Base-by-base conservation (phyloP, 192 early-diverging fungal species). In the Podila epicladia region DNA sequence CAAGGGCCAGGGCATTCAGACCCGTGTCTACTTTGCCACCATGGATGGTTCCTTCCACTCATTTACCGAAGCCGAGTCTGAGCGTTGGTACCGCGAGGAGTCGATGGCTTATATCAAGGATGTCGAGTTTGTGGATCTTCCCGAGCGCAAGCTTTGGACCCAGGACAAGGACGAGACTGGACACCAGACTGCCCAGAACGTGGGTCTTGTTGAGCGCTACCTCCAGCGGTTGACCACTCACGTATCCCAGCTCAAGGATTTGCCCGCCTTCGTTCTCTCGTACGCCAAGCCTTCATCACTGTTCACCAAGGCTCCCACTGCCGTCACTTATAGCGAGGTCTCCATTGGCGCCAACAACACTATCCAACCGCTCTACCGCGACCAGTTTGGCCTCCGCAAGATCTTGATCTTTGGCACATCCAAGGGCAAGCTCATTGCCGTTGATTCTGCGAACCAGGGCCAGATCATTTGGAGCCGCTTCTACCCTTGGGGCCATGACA, bases 61-160 rank as follows among this genome's bases (percentile, higher is more conserved):
- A 63, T 92, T 83, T 83, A 74, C 84, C 72, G 72, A 67, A 75
- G 58, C 32, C 55, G 71, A 73, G 69, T 53, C 78, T 74, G 48
- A 89, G 24, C 57, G 65, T 31, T 99, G 97, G 97, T 84, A 89
- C n/a, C 90, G 95, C 41, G 93, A 97, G 58, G 97, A 99, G 82
- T 89, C 94, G 22, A 84, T 98, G 65, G 88, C 95, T 0, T 86
- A 94, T 60, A 84, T 87, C 6, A 78, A 79, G 3, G 90, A 90
- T 32, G 88, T 92, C 50, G 91, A 84, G 62, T 95, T 96, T 79
- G 75, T 99, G 53, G 95, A 97, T 51, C 84, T 99, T 9, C 95
- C 95, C 2, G 94, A 93, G 63, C 73, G 83, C 65, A 85, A 88
- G 45, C 64, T 88, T 62, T 91, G 91, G 75, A 90, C 92, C 12